These are phyloP conservation scores for Agarophyton chilense DNA, from an alignment of 23 red algal species.

Conservation along the genomic window DNA sequence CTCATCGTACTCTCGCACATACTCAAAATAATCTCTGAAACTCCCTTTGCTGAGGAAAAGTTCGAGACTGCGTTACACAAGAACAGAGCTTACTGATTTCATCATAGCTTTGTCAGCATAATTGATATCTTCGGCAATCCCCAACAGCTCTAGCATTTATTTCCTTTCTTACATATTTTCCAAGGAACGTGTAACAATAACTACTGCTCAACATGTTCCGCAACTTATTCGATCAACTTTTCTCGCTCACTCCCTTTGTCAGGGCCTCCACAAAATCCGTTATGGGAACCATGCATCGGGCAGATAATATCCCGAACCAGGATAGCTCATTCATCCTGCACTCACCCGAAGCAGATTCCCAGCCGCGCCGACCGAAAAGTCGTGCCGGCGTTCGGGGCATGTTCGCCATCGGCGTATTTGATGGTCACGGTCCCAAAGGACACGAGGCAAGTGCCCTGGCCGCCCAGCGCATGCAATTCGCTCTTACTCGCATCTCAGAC, in stretches of 20 bases:
- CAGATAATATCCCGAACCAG: slow-evolving; percentile 53
- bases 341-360: neutral
- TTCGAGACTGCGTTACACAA: neutral
- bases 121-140: too few species aligned
- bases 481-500: slow-evolving; percentile 16
- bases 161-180: too few species aligned
- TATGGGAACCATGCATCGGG: slow-evolving; percentile 16
- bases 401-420: slow-evolving; percentile 61
- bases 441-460: slow-evolving; percentile 40
- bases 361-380: neutral
- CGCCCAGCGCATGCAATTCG: slow-evolving; percentile 21
- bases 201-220: neutral
- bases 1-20: neutral
- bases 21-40: too few species aligned
- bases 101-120: neutral
- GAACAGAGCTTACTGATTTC: neutral
- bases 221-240: neutral
- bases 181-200: too few species aligned
- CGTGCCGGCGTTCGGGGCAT: slow-evolving; percentile 21
- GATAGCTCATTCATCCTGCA: slow-evolving; percentile 34
- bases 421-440: slow-evolving; percentile 43
- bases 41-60: too few species aligned
- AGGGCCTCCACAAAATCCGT: neutral
- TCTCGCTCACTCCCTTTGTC: neutral
- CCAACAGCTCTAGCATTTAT: neutral